phyloP scores from a whole-genome alignment of 768 basidiomycete genomes.

The Tylopilus plumbeoviolaceoides region DNA sequence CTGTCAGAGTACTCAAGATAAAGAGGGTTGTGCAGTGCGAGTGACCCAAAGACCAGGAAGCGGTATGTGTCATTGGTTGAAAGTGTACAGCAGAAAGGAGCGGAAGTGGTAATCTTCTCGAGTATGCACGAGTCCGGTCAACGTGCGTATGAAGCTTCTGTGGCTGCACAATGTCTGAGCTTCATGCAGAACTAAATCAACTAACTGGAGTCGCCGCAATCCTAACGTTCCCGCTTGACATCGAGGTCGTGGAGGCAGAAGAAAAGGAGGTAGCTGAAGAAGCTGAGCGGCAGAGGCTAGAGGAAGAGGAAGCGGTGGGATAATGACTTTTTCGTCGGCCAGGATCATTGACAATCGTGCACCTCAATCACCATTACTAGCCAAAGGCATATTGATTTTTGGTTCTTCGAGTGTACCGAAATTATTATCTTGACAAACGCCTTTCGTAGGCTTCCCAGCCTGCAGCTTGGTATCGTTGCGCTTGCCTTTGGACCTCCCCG shows the following conservation, averaged over 20 bases:
- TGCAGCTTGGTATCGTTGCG: conserved; percentile 77
- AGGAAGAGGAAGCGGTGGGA: conserved; percentile 5
- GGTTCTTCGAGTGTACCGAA: background rate
- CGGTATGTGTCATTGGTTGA: conserved; percentile 87
- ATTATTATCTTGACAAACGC: conserved; percentile 32
- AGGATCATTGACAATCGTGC: background rate
- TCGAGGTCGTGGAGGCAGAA: conserved; percentile 93
- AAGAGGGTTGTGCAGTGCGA: conserved; percentile 50
- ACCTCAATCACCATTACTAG: background rate
- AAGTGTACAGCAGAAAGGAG: conserved; percentile 81
- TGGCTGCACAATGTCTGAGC: background rate
- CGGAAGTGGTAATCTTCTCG: conserved; percentile 94
- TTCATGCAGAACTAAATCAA: conserved; percentile 80
- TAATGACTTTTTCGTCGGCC: background rate
- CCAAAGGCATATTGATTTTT: conserved; percentile 1
- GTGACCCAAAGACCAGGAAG: conserved; percentile 72
- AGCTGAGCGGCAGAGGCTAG: conserved; percentile 21
- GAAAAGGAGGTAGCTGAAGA: conserved; percentile 69
- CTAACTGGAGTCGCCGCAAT: conserved; percentile 94
- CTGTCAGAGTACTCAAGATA: background rate
- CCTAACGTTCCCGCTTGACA: conserved; percentile 90
- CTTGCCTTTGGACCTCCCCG: conserved; percentile 50
- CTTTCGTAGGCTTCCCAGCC: conserved; percentile 91
- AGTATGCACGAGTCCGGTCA: conserved; percentile 99
- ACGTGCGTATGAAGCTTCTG: conserved; percentile 51